Evolutionary conservation across 2,329 filamentous ascomycete genomes (phyloP).

Genomic region (Calonectria multiphialidica): DNA sequence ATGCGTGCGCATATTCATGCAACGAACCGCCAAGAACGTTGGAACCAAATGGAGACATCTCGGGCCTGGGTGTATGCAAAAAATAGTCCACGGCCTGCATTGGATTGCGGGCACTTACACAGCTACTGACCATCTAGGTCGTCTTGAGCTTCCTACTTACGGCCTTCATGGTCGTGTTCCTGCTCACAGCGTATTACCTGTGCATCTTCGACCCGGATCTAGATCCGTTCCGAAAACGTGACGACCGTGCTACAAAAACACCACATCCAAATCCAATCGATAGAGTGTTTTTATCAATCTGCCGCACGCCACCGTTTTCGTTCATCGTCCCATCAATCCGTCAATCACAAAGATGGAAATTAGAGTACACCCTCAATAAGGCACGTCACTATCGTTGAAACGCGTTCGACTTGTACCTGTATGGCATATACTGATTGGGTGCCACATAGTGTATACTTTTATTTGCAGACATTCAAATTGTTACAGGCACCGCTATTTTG

Average conservation of each 20-base stretch:
- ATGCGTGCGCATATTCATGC: constrained; percentile 6
- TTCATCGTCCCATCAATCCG: not conserved
- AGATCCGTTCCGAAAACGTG: not conserved
- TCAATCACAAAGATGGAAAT: not conserved
- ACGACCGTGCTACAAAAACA: not conserved
- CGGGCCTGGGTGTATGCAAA: not conserved
- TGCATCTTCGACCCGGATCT: not conserved
- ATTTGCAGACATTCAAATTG: not conserved
- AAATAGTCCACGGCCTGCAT: not conserved
- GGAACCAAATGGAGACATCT: constrained; percentile 1
- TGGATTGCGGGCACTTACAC: not conserved
- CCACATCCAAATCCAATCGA: not conserved
- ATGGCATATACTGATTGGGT: not conserved
- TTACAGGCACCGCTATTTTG: not conserved
- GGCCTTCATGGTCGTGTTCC: not conserved
- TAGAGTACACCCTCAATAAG: not conserved
- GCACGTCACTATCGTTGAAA: not conserved
- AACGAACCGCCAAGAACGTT: not conserved
- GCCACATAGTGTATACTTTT: not conserved
- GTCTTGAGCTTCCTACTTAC: not conserved
- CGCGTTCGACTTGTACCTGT: not conserved
- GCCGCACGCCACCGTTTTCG: not conserved
- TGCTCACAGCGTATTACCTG: not conserved
- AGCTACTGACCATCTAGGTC: not conserved
- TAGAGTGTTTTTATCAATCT: not conserved